phyloP scores from a whole-genome alignment of 371 early-diverging fungal genomes.

The Apophysomyces sp. region DNA sequence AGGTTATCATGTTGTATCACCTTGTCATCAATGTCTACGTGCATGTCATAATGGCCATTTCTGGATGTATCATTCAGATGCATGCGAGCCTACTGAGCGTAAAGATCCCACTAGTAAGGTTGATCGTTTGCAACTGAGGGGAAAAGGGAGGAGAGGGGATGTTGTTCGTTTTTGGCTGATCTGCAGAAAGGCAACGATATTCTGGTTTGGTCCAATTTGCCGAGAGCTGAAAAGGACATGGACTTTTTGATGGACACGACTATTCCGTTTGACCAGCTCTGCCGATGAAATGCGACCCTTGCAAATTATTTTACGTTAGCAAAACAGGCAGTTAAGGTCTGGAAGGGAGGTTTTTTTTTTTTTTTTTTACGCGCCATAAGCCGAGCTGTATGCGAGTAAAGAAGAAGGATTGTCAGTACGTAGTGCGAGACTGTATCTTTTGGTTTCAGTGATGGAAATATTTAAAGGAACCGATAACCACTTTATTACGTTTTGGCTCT shows the following conservation, averaged over 20 bases:
- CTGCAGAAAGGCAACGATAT: constrained; percentile 10
- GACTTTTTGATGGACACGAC: constrained; percentile 23
- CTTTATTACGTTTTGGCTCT: too few species aligned
- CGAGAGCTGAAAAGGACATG: constrained; percentile 21
- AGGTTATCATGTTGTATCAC: constrained; percentile 96
- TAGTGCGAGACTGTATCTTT: too few species aligned
- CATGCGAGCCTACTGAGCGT: constrained; percentile 53
- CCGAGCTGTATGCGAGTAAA: too few species aligned
- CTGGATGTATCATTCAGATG: constrained; percentile 96
- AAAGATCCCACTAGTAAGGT: constrained; percentile 22
- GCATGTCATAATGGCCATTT: constrained; percentile 96
- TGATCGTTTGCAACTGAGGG: background rate
- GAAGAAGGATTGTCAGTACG: too few species aligned
- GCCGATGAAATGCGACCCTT: constrained; percentile 8
- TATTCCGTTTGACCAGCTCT: constrained; percentile 20
- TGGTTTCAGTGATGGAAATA: too few species aligned
- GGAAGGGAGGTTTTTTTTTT: too few species aligned
- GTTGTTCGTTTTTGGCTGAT: background rate
- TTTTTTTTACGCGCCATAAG: too few species aligned
- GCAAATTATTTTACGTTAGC: too few species aligned
- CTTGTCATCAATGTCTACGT: constrained; percentile 89
- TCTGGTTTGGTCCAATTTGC: constrained; percentile 23
- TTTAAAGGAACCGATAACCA: too few species aligned
- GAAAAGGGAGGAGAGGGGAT: background rate
- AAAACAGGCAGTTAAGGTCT: too few species aligned